A percentile compares a stretch with the other conserved stretches of the same genome.
These are phyloP conservation scores for Botrytis paeoniae DNA, from an alignment of 2,329 filamentous ascomycete species.

Conservation along the genomic window DNA sequence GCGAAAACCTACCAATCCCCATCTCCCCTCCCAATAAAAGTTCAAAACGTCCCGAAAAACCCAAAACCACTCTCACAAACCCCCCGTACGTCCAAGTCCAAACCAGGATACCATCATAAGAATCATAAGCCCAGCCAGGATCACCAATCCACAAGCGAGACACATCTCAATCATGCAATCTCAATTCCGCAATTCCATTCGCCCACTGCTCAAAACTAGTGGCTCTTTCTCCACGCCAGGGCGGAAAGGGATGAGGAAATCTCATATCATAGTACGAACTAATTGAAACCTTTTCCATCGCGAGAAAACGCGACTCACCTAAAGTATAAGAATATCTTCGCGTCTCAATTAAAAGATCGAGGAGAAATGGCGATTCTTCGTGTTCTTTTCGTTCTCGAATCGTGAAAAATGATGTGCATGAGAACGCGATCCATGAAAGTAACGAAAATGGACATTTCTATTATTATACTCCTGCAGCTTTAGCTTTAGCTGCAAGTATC, in stretches of 20 bases:
- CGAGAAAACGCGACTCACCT: background rate
- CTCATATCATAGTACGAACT: background rate
- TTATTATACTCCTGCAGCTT: background rate
- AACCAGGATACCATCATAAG: background rate
- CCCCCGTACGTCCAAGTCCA: background rate
- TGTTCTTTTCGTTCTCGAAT: background rate
- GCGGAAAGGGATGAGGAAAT: background rate
- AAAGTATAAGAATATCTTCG: background rate
- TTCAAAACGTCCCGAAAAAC: background rate
- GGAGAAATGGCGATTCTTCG: background rate
- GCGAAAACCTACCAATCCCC: background rate
- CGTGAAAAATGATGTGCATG: constrained; percentile 2
- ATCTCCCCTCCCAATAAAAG: background rate
- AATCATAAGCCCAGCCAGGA: background rate
- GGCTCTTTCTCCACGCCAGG: background rate
- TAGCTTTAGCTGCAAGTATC: background rate
- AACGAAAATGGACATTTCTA: background rate
- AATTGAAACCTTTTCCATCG: background rate
- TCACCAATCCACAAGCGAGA: background rate
- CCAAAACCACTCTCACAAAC: background rate
- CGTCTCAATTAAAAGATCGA: background rate
- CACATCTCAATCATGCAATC: constrained; percentile 9
- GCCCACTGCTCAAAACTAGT: background rate
- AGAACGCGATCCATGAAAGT: background rate
- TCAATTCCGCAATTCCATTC: background rate